These are phyloP conservation scores for Strigomonas galati DNA, from an alignment of 208 protist species.

Conservation along the genomic window DNA sequence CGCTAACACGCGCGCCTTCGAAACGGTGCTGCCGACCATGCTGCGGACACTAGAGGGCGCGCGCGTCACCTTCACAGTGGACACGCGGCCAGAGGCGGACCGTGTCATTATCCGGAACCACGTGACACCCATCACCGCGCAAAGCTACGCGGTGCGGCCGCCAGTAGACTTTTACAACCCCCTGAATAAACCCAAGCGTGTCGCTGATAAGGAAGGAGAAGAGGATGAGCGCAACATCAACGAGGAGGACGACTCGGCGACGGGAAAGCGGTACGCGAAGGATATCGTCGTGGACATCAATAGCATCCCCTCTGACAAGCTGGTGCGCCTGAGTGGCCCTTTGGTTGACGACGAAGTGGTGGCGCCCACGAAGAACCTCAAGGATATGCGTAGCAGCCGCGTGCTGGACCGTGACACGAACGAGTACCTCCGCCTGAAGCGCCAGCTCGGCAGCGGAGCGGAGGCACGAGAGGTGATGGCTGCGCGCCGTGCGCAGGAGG, in stretches of 20 bases:
- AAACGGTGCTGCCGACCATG: constrained; percentile 78
- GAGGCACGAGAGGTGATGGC: constrained; percentile 45
- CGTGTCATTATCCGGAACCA: constrained; percentile 73
- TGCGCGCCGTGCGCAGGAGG: constrained; percentile 25
- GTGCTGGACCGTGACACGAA: constrained; percentile 64
- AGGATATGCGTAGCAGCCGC: constrained; percentile 75
- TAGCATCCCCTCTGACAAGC: constrained; percentile 48
- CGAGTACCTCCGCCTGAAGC: constrained; percentile 51
- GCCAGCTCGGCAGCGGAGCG: constrained; percentile 37
- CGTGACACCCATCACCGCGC: constrained; percentile 49
- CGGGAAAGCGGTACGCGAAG: constrained; percentile 35
- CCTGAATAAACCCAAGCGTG: constrained; percentile 5
- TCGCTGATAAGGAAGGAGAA: background rate
- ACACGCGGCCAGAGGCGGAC: constrained; percentile 28
- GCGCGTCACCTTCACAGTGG: constrained; percentile 49
- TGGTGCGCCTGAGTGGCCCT: constrained; percentile 45
- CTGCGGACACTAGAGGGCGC: constrained; percentile 63
- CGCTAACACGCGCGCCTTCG: constrained; percentile 76
- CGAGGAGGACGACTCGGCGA: background rate
- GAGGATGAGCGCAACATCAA: background rate
- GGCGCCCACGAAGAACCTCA: constrained; percentile 55
- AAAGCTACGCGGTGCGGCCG: constrained; percentile 52
- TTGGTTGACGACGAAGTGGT: constrained; percentile 48
- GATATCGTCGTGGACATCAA: constrained; percentile 67
- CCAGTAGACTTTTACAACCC: constrained; percentile 62